Conservation (phyloP, 208 protist genomes). For the Kentomonas sorsogonicus region DNA sequence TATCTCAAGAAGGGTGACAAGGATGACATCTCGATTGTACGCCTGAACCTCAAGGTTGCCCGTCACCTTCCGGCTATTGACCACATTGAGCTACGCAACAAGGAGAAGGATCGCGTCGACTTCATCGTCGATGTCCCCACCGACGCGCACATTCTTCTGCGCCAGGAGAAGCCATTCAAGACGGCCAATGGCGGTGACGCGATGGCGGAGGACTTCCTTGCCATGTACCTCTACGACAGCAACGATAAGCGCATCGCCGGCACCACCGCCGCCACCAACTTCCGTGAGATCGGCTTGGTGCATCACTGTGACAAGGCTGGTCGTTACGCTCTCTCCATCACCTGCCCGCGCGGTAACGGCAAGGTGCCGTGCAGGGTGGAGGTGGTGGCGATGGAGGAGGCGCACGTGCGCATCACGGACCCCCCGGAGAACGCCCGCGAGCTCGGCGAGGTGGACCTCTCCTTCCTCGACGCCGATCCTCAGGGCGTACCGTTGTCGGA, state of each 20-base stretch:
- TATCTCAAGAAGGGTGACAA: slow-evolving; percentile 36
- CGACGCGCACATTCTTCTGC: slow-evolving; percentile 66
- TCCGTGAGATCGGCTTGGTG: slow-evolving; percentile 68
- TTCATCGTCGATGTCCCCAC: slow-evolving; percentile 69
- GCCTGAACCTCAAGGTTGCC: slow-evolving; percentile 47
- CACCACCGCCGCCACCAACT: slow-evolving; percentile 53
- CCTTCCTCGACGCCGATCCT: slow-evolving; percentile 59
- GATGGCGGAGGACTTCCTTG: slow-evolving; percentile 71
- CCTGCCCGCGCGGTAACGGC: slow-evolving; percentile 45
- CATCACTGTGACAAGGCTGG: slow-evolving; percentile 47
- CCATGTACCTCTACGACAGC: slow-evolving; percentile 67
- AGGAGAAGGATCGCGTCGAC: slow-evolving; percentile 62
- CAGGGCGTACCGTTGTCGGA: slow-evolving; percentile 61
- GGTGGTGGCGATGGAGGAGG: slow-evolving; percentile 47
- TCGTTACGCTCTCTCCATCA: slow-evolving; percentile 63
- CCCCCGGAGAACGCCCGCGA: slow-evolving; percentile 56
- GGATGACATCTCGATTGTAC: slow-evolving; percentile 29
- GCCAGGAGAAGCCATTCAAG: slow-evolving; percentile 66
- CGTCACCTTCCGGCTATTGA: slow-evolving; percentile 58
- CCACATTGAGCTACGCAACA: slow-evolving; percentile 48
- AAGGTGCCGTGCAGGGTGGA: slow-evolving; percentile 62
- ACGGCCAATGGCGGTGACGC: slow-evolving; percentile 42
- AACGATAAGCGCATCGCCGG: slow-evolving; percentile 57
- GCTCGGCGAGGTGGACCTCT: slow-evolving; percentile 59
- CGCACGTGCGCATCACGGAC: slow-evolving; percentile 63